A percentile compares a stretch with the other conserved stretches of the same genome.
phyloP scores from a whole-genome alignment of 768 basidiomycete species.

The Mrakia frigida region DNA sequence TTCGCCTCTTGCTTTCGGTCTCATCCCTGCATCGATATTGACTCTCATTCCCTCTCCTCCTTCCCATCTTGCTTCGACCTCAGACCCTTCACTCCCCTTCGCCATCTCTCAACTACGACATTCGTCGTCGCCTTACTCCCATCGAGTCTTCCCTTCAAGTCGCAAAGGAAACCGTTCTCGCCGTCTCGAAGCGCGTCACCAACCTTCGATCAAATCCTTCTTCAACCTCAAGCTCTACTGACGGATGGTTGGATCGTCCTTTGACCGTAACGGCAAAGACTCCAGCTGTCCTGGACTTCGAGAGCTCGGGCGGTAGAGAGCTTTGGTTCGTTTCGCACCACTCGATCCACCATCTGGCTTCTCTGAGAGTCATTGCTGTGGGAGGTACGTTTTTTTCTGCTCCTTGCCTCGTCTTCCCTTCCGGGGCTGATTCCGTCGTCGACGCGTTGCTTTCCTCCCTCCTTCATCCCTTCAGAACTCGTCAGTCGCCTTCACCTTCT shows the following conservation, averaged over 20 bases:
- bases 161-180: background rate
- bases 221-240: background rate
- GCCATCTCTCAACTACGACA: constrained; percentile 1
- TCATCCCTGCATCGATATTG: background rate
- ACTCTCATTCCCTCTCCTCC: background rate
- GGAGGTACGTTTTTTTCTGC: background rate
- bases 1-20: too few relatives aligned
- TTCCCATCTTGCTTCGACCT: background rate
- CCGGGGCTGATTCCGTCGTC: background rate
- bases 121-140: background rate
- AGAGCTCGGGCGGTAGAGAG: background rate
- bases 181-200: constrained; percentile 5
- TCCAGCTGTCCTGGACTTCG: background rate
- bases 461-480: background rate
- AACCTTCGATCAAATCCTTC: background rate
- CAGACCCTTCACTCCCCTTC: background rate
- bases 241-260: background rate
- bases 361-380: constrained; percentile 2
- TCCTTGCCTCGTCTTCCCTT: background rate
- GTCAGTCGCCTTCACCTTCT: background rate
- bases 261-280: background rate
- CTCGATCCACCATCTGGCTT: background rate
- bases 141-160: background rate
- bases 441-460: background rate
- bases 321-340: background rate